Base-by-base conservation (phyloP, 306 rosid genomes). In the Gastrolobium bilobum region DNA sequence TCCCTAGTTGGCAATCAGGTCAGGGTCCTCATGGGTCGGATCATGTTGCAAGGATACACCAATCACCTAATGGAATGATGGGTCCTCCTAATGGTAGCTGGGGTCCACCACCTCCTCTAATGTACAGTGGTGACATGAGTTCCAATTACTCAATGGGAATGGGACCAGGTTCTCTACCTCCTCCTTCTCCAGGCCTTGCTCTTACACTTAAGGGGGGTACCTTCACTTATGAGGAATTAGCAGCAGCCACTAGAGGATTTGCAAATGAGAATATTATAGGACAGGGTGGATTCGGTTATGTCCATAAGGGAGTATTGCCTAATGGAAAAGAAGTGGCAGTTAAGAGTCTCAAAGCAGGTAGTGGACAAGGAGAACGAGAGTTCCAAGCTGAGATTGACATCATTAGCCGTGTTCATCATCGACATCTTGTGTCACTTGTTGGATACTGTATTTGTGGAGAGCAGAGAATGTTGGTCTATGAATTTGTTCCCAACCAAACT, bases 281-380 rank as follows among this genome's bases (percentile, higher is more conserved):
- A 31, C 96, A 94, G 60, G 98, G 98, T 3, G 96, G 97, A 37
- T 92, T 94, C 52, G 98, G 97, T 43, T 94, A 73, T 57, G 98
- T 94, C 64, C 96, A 94, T 78, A 94, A 91, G 79, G 98, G 98
- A 0, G 71, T 88, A 4, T 63, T 94, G 46, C 89, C 97, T 3
- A 89, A 60, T 48, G 98, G 98, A 15, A 91, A 86, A 71, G 88
- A 82, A 40, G 85, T 93, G 13, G 98, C 98, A 1, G 97, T 93
- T 26, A 93, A 91, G 85, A 90, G 93, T 68, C 81, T 91, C 2
- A 93, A 91, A 76, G 5, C 83, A 1, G 92, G 88, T 2, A 92
- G 97, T 0, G 93, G 97, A 0, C 94, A 88, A 73, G 98, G 97
- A 31, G 92, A 91, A 54, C 82, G 93, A 1, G 96, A 91, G 62